Conservation (phyloP, 2,329 filamentous ascomycete genomes). For the Talaromyces funiculosus region DNA sequence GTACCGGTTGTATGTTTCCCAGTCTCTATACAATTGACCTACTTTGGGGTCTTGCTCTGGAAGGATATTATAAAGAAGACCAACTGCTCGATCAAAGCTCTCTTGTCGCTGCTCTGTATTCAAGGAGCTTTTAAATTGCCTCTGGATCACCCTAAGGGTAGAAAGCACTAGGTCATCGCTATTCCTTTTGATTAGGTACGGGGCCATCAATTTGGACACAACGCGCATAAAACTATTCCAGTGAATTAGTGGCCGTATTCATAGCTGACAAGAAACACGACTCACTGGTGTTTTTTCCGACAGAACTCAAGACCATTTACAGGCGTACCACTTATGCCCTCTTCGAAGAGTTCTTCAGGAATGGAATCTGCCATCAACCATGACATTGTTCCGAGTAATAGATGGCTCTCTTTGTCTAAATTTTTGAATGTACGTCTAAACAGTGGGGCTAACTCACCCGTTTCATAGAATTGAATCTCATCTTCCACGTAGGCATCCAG, state of each 20-base stretch:
- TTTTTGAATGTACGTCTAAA: neutral
- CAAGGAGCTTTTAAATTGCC: neutral
- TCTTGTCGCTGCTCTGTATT: neutral
- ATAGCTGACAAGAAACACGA: neutral
- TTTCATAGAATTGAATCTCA: neutral
- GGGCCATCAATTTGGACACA: neutral
- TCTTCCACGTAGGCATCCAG: neutral
- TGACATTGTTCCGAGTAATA: neutral
- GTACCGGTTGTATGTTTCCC: neutral
- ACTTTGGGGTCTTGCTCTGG: neutral
- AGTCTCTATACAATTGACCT: neutral
- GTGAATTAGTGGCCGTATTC: neutral
- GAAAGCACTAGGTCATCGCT: neutral
- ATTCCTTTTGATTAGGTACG: neutral
- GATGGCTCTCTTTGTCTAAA: neutral
- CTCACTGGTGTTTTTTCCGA: neutral
- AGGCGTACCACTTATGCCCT: neutral
- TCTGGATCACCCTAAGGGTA: constrained; percentile 1
- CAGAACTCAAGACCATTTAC: neutral
- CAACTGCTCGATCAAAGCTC: neutral
- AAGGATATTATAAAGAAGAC: neutral
- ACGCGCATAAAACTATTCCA: neutral
- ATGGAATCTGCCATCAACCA: neutral
- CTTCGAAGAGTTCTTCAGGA: neutral
- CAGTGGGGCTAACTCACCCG: neutral